These are phyloP conservation scores for Macrophomina tecta DNA, from an alignment of 2,329 filamentous ascomycete species.

Conservation along the genomic window DNA sequence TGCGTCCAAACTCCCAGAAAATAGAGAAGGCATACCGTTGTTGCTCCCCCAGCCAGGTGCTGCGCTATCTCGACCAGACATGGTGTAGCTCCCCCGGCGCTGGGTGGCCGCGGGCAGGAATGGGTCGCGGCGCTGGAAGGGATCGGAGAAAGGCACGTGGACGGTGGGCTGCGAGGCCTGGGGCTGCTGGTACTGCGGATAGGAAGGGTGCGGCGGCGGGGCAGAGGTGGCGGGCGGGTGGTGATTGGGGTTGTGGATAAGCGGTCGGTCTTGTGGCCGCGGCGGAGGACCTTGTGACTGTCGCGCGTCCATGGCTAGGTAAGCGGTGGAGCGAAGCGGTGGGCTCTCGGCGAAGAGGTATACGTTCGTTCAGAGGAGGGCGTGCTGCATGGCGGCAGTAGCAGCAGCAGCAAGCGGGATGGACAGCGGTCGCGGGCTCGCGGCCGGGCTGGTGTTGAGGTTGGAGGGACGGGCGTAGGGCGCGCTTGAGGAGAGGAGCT, in stretches of 20 bases:
- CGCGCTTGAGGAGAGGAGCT: constrained; percentile 21
- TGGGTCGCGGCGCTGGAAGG: constrained; percentile 54
- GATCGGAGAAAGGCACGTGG: constrained; percentile 55
- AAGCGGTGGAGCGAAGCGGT: constrained; percentile 22
- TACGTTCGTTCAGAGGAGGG: constrained; percentile 10
- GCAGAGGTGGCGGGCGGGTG: constrained; percentile 48
- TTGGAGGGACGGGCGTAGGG: neutral
- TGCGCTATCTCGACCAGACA: constrained; percentile 39
- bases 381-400: constrained; percentile 23
- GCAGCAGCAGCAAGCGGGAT: constrained; percentile 1
- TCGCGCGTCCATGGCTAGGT: constrained; percentile 43
- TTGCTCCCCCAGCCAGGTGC: constrained; percentile 42
- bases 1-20: neutral
- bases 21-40: constrained; percentile 42
- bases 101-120: constrained; percentile 50
- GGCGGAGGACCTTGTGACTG: constrained; percentile 46
- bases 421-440: constrained; percentile 15
- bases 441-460: constrained; percentile 1
- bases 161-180: constrained; percentile 48
- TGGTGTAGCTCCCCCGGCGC: constrained; percentile 50
- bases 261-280: constrained; percentile 46
- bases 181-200: constrained; percentile 43
- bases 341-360: constrained; percentile 1
- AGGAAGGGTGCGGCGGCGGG: constrained; percentile 33
- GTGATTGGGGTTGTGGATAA: constrained; percentile 66